Evolutionary conservation across 257 asterid species (phyloP).

Genomic region (Solanum appendiculatum): DNA sequence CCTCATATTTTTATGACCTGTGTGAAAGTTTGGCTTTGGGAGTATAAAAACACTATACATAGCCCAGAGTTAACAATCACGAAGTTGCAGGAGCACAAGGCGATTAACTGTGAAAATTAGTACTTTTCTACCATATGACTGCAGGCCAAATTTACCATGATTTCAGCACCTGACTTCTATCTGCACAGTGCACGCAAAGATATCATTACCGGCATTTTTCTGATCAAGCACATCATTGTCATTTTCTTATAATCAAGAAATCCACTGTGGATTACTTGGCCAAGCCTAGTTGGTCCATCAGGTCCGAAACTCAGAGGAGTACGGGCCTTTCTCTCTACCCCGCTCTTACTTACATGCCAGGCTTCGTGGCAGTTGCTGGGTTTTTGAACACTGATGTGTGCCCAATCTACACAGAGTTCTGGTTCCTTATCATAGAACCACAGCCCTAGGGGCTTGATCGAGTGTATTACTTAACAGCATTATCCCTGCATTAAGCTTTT

Average conservation of each 20-base stretch:
- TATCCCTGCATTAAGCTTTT: neutral
- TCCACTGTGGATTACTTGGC: neutral
- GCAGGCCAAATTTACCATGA: neutral
- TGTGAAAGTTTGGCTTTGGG: neutral
- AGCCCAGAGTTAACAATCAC: neutral
- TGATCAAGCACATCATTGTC: neutral
- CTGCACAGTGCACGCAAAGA: neutral
- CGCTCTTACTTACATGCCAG: neutral
- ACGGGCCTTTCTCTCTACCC: neutral
- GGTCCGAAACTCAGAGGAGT: neutral
- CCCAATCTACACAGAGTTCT: neutral
- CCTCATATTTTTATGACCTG: neutral
- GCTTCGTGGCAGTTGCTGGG: neutral
- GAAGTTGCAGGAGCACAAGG: neutral
- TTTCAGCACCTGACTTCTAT: neutral
- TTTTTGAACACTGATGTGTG: neutral
- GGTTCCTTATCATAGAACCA: neutral
- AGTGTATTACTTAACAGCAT: neutral
- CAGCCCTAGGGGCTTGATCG: neutral
- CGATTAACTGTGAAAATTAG: neutral
- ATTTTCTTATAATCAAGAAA: neutral
- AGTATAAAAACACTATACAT: neutral
- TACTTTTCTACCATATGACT: neutral
- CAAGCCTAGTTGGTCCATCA: neutral
- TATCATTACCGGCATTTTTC: neutral